Evolutionary conservation across 208 protist genomes (phyloP).

Genomic region (Leishmania guyanensis): DNA sequence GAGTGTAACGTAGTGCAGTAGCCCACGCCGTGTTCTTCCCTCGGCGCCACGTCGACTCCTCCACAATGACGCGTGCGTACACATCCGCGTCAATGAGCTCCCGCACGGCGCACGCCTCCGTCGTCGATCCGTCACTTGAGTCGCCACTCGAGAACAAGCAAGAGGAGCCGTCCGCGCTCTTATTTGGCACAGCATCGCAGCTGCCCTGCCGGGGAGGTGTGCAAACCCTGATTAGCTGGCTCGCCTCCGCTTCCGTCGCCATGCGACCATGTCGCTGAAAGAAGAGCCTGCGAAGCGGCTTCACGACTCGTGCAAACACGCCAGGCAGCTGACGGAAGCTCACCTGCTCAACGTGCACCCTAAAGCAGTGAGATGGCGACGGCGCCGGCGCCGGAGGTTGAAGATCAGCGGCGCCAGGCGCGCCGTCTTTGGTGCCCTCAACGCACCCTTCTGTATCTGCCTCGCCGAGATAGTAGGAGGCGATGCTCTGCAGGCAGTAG

Average conservation of each 20-base stretch:
- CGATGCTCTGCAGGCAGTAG: conserved; percentile 33
- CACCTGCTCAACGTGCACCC: conserved; percentile 4
- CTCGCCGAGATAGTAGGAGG: conserved; percentile 37
- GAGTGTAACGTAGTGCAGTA: conserved; percentile 16
- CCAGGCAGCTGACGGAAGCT: conserved; percentile 42
- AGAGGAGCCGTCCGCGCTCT: neutral
- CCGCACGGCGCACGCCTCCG: neutral
- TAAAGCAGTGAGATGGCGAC: neutral
- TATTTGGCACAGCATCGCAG: neutral
- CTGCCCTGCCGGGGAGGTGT: neutral
- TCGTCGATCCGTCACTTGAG: neutral
- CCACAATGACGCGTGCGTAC: neutral
- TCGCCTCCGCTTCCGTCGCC: conserved; percentile 56
- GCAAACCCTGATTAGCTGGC: conserved; percentile 25
- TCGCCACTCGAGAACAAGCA: neutral
- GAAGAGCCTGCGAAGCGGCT: conserved; percentile 59
- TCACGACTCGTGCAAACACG: conserved; percentile 45
- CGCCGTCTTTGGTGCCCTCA: neutral
- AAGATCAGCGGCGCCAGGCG: neutral
- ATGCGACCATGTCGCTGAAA: conserved; percentile 52
- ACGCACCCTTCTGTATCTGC: neutral
- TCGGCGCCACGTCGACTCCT: conserved; percentile 25
- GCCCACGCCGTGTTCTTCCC: conserved; percentile 16
- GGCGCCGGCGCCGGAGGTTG: neutral
- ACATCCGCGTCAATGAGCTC: conserved; percentile 8